Conservation (phyloP, 192 early-diverging fungal species). For the Pilaira anomala region DNA sequence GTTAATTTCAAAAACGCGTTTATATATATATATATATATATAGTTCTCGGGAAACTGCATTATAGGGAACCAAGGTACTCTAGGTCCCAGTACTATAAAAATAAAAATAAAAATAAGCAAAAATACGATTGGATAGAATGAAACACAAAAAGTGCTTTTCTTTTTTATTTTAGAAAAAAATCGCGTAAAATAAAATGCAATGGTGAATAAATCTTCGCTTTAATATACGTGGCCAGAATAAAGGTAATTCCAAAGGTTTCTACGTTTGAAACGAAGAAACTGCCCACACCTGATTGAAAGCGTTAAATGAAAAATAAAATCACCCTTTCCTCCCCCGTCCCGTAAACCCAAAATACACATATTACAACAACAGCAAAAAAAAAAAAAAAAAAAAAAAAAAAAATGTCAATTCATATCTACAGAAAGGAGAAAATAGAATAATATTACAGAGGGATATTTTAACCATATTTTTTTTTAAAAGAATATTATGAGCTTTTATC, state of each 20-base stretch:
- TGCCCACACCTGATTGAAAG: conserved; percentile 34
- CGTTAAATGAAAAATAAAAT: background rate
- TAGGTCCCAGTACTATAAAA: too few species aligned
- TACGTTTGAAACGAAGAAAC: background rate
- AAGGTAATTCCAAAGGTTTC: conserved; percentile 17
- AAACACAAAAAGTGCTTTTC: background rate
- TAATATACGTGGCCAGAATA: conserved; percentile 29
- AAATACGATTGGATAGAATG: background rate
- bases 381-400: conserved; percentile 5
- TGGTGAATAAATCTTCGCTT: conserved; percentile 28
- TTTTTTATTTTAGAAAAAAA: background rate
- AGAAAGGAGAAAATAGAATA: too few species aligned
- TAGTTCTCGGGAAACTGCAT: too few species aligned
- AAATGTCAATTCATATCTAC: conserved; percentile 7
- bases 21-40: too few species aligned
- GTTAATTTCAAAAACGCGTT: too few species aligned
- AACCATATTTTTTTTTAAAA: background rate
- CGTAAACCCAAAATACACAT: background rate
- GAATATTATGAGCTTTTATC: conserved; percentile 30
- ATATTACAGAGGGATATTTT: too few species aligned
- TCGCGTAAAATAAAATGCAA: background rate
- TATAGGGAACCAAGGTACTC: background rate
- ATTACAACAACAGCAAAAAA: too few species aligned
- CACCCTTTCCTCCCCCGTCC: background rate
- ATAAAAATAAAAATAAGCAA: background rate